Conservation (phyloP, 495 filamentous ascomycete genomes). For the Cetradonia linearis region DNA sequence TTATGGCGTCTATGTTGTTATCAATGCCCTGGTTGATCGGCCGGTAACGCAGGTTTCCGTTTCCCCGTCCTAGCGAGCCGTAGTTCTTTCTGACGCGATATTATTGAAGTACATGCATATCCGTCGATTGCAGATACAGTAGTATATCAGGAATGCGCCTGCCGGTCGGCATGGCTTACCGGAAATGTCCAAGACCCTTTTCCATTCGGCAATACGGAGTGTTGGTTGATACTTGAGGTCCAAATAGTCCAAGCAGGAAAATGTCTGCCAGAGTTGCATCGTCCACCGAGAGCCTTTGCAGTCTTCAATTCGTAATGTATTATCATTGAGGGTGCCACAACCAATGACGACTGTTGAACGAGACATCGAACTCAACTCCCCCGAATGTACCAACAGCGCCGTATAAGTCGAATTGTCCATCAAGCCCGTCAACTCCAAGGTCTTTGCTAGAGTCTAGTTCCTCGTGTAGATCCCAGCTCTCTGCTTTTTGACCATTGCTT, state of each 20-base stretch:
- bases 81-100: slow-evolving; percentile 16
- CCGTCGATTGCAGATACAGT: slow-evolving; percentile 4
- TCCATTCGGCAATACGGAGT: neutral
- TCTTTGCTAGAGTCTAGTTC: slow-evolving; percentile 61
- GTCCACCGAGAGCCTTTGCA: neutral
- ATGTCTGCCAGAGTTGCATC: slow-evolving; percentile 1
- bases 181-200: neutral
- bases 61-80: slow-evolving; percentile 23
- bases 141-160: slow-evolving; percentile 13
- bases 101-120: slow-evolving; percentile 6
- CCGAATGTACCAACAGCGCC: slow-evolving; percentile 70
- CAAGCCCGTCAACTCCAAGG: slow-evolving; percentile 56
- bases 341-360: slow-evolving; percentile 47
- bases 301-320: neutral
- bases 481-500: slow-evolving; percentile 51
- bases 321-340: slow-evolving; percentile 31
- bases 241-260: neutral
- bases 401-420: slow-evolving; percentile 72
- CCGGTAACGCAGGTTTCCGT: slow-evolving; percentile 22
- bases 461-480: slow-evolving; percentile 77
- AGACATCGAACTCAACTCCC: slow-evolving; percentile 58
- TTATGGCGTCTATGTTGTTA: slow-evolving; percentile 5
- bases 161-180: slow-evolving; percentile 9
- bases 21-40: slow-evolving; percentile 17
- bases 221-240: neutral